These are phyloP conservation scores for Euryodendron excelsum DNA, from an alignment of 148 eudicot species.

Conservation along the genomic window DNA sequence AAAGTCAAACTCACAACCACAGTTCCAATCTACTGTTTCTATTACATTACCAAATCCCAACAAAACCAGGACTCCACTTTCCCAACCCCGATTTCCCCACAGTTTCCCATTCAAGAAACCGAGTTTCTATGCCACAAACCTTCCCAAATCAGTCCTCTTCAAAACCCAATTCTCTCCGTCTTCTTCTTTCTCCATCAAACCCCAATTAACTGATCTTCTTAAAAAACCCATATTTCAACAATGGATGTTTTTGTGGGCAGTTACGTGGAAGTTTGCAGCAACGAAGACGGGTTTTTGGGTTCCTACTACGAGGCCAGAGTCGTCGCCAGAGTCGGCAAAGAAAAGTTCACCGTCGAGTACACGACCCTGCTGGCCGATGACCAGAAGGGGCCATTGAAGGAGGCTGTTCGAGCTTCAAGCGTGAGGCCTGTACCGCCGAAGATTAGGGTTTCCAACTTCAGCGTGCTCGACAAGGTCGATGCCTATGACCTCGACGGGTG, in stretches of 20 bases:
- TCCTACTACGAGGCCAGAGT: slow-evolving; percentile 20
- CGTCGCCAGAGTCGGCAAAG: background rate
- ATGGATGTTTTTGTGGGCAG: slow-evolving; percentile 16
- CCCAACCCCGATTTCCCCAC: background rate
- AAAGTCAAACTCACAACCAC: background rate
- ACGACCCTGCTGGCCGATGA: slow-evolving; percentile 2
- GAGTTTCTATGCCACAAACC: too few species aligned
- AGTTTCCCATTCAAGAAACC: too few species aligned
- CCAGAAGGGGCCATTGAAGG: slow-evolving; percentile 2
- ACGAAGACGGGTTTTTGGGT: slow-evolving; percentile 26
- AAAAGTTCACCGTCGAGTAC: slow-evolving; percentile 14
- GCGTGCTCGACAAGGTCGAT: slow-evolving; percentile 25
- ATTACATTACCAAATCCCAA: background rate
- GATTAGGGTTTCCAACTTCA: slow-evolving; percentile 15
- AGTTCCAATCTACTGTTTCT: background rate
- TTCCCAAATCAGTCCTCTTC: too few species aligned
- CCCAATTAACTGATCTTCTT: too few species aligned
- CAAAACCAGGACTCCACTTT: background rate
- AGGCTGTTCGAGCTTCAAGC: slow-evolving; percentile 3
- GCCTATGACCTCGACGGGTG: slow-evolving; percentile 27
- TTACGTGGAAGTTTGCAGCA: slow-evolving; percentile 17
- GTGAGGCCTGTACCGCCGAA: slow-evolving; percentile 20
- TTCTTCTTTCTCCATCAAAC: too few species aligned
- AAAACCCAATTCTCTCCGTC: too few species aligned
- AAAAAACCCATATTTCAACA: background rate